Base-by-base conservation (phyloP, 345 rosid genomes). In the Triadica sebifera region DNA sequence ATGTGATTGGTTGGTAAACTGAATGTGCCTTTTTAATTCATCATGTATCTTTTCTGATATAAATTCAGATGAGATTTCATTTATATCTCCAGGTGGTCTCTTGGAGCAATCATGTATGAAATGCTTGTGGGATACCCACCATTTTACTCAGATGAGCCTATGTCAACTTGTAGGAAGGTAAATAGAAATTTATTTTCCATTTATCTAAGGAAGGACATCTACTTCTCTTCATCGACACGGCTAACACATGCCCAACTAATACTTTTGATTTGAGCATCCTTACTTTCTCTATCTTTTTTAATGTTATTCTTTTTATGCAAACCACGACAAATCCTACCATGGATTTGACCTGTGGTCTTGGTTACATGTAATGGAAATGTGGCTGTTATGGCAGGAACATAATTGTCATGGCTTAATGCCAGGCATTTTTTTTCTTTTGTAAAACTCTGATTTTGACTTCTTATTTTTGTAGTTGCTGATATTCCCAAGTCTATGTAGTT, bases 121-220 rank as follows among this genome's bases (percentile, higher is more conserved):
- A 95, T 95, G 99, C 99, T 95, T 70, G 99, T 95, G 66, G 99
- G 99, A 53, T 95, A 85, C 85, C 98, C 99, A 24, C 99, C 99
- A 13, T 95, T 95, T 85, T 95, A 95, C 87, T 95, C 99, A 7
- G 99, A 95, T 68, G 99, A 92, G 64, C 96, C 98, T 17, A 95
- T 95, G 98, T 86, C 98, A 77, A 95, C 99, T 15, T 95, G 99
- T 87, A 86, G 99, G 85, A 95, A 92, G 98, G 99, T 92, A 83
- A 70, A 10, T 74, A 29, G 20, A 53, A 57, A 24, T 22, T 38
- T 20, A 3, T 41, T 25, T 41, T 2, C 9, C 19, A 34, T 49
- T 60, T 46, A 57, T 34, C 5, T 15, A n/a, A 53, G 49, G 16
- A 13, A 0, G 51, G 37, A 17, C 38, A 12, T 50, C 17, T 52